Base-by-base conservation (phyloP, 2,329 filamentous ascomycete genomes). In the Ophiostoma montium region DNA sequence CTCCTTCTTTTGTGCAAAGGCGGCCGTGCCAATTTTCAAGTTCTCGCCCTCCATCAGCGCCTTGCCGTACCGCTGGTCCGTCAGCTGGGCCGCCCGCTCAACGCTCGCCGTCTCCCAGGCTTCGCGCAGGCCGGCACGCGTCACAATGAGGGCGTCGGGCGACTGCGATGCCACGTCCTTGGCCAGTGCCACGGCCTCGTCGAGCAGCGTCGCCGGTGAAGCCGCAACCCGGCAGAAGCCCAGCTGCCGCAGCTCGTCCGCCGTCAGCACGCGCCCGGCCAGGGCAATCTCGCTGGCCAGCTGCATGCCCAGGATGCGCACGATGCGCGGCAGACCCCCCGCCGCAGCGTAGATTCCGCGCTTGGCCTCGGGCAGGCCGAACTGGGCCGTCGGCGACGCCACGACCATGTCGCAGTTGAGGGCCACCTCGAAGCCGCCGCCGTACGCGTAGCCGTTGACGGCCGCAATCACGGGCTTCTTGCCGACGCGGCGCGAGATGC, bases 91-190 rank as follows among this genome's bases (percentile, higher is more conserved):
- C 3, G 58, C 52, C 6, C 53, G 54, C 54, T 61, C 59, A 21
- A 58, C 58, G 33, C 54, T 57, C 21, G 52, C 59, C 9, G 51
- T 74, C 57, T 86, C 83, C 84, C 83, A 89, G 0, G 79, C 82
- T 58, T 83, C 65, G 60, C 82, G 75, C 27, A 90, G 60, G 0
- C 84, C 85, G 58, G 80, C 77, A n/a, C 84, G 71, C 49, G 70
- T 80, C 9, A 86, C 80, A 57, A 89, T 78, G 32, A 90, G 74
- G 35, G 81, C 73, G 63, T 90, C 86, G 2, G 85, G 85, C 56
- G 80, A 86, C 63, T 84, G 82, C 50, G 60, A 70, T 33, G 75
- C 76, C 57, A 89, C 75, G 57, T 70, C 66, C 43, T 62, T 63
- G 19, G 84, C 84, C 60, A 82, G 69, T 52, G 68, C 64, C 31